These are phyloP conservation scores for Corinectria fuckeliana DNA, from an alignment of 2,329 filamentous ascomycete genomes.

Conservation along the genomic window DNA sequence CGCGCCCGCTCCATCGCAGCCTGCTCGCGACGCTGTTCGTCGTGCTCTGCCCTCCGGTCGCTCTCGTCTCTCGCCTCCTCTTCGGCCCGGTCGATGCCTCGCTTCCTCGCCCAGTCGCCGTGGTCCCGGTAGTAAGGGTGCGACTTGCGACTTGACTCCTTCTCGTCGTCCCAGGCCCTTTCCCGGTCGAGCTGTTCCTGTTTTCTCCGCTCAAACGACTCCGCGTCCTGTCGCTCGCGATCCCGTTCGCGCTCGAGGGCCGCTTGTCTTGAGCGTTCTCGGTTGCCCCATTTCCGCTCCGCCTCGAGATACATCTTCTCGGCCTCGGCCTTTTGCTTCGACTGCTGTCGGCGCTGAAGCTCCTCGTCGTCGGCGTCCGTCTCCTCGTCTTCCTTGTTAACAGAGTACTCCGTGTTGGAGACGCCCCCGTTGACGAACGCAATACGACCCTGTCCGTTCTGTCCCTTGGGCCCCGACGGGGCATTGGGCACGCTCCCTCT, in stretches of 20 bases:
- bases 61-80: constrained; percentile 82
- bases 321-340: constrained; percentile 75
- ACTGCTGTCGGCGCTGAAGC: constrained; percentile 73
- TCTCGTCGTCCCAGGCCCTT: constrained; percentile 87
- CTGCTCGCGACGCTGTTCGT: constrained; percentile 72
- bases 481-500: constrained; percentile 70
- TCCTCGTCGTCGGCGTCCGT: constrained; percentile 88
- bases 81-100: constrained; percentile 72
- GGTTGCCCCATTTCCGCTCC: constrained; percentile 88
- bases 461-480: constrained; percentile 69
- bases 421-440: constrained; percentile 82
- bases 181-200: constrained; percentile 70
- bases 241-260: constrained; percentile 86
- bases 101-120: constrained; percentile 83
- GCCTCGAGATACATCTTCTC: constrained; percentile 85
- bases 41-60: constrained; percentile 79
- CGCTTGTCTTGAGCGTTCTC: constrained; percentile 82
- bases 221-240: constrained; percentile 77
- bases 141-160: constrained; percentile 73
- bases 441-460: constrained; percentile 68
- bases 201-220: constrained; percentile 69
- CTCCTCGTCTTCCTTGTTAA: constrained; percentile 80
- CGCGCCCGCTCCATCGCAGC: constrained; percentile 79
- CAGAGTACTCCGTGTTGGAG: constrained; percentile 62
- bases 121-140: constrained; percentile 89